Base-by-base conservation (phyloP, 495 filamentous ascomycete genomes). In the Aspergillus affinis region DNA sequence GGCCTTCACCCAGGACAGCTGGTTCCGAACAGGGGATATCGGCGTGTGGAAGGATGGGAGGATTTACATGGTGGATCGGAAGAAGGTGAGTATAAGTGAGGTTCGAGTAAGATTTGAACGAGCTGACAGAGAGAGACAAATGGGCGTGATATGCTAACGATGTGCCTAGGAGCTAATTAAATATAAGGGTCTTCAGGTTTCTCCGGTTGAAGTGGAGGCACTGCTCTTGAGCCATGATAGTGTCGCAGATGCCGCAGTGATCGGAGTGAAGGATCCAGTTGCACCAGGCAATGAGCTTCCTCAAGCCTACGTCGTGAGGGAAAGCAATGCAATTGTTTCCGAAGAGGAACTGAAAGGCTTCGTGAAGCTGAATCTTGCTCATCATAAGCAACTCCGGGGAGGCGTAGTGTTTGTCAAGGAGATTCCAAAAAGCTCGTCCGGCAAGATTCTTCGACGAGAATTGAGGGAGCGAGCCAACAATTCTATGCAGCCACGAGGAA, bases 1-100 rank as follows among this genome's bases (percentile, higher is more conserved):
- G 69, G 81, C 86, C 9, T 77, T 93, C 32, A 82, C 88, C 44
- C 68, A 81, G 21, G 90, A 94, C 65, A 90, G 90, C 56, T 96
- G 91, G 91, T 93, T 95, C 76, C 84, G 86, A 65, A 93, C 91
- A 0, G 91, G 91, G 21, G 91, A 96, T 67, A 90, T 96, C 54
- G 86, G 62, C 75, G 79, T 48, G 75, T 95, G 41, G 90, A 94
- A 72, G 81, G 80, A 61, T 63, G 88, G 64, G 88, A 54, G 51
- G 36, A 62, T 63, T 12, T 54, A 58, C 45, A 58, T 66, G 19
- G 59, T 62, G 18, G 64, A 62, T 21, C 57, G 64, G 19, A 65
- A 61, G 52, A 61, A 61, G 62, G 55, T 54, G 32, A 58, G 54
- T n/a, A 17, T 12, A 30, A 19, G 17, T 20, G 13, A 30, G 5